phyloP scores from a whole-genome alignment of 208 protist species.

The Angomonas ambiguus region DNA sequence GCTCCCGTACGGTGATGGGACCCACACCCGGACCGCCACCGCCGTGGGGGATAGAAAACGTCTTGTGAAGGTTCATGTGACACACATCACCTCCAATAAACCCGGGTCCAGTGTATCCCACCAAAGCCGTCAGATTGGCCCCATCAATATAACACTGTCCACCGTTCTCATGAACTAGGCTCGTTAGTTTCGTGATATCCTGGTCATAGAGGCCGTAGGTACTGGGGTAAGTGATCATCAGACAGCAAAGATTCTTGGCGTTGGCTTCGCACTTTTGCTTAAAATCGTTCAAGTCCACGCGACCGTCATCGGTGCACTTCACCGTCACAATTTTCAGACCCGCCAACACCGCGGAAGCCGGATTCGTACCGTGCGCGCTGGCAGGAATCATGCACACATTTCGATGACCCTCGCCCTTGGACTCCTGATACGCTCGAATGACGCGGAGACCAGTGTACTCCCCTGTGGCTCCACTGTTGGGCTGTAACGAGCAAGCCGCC shows the following conservation, averaged over 20 bases:
- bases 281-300: constrained; percentile 93
- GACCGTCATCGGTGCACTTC: constrained; percentile 88
- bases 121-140: constrained; percentile 98
- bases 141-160: constrained; percentile 98
- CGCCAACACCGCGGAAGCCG: constrained; percentile 93
- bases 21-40: constrained; percentile 98
- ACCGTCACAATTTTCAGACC: constrained; percentile 91
- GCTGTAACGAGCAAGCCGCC: constrained; percentile 93
- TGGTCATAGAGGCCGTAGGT: constrained; percentile 98
- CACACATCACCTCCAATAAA: constrained; percentile 97
- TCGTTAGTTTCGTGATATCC: constrained; percentile 83
- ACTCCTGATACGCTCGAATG: constrained; percentile 77
- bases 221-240: constrained; percentile 99
- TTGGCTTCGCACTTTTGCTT: constrained; percentile 88
- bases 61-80: constrained; percentile 99
- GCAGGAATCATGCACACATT: constrained; percentile 97
- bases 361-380: constrained; percentile 98
- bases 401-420: constrained; percentile 77
- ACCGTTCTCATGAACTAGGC: constrained; percentile 87
- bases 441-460: constrained; percentile 96
- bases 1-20: constrained; percentile 93
- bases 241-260: constrained; percentile 85
- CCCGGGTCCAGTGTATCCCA: constrained; percentile 93
- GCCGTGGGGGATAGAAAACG: constrained; percentile 96
- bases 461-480: constrained; percentile 96